phyloP scores from a whole-genome alignment of 805 yeast genomes.

The Candida sphagnicola region DNA sequence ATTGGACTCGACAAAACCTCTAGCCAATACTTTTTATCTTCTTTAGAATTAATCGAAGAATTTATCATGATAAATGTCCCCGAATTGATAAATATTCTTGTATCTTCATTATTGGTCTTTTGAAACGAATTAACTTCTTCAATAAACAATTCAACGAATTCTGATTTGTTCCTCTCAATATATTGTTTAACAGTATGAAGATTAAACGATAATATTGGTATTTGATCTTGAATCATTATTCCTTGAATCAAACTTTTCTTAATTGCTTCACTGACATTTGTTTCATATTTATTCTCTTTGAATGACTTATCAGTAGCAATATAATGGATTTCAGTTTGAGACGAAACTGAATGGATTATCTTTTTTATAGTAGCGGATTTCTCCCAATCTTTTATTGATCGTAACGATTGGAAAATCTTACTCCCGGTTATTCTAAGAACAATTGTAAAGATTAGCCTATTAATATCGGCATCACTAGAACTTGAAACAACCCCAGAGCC shows the following conservation, averaged over 20 bases:
- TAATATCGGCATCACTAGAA: slow-evolving; percentile 6
- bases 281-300: not conserved
- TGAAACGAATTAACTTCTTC: slow-evolving; percentile 13
- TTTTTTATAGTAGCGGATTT: slow-evolving; percentile 9
- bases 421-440: slow-evolving; percentile 22
- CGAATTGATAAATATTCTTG: slow-evolving; percentile 20
- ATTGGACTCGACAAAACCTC: slow-evolving; percentile 7
- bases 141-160: slow-evolving; percentile 9
- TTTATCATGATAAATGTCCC: slow-evolving; percentile 16
- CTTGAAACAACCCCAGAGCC: slow-evolving; percentile 6
- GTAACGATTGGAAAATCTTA: slow-evolving; percentile 12
- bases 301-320: slow-evolving; percentile 3
- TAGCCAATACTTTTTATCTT: slow-evolving; percentile 22
- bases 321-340: not conserved
- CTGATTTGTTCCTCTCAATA: slow-evolving; percentile 5
- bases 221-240: not conserved
- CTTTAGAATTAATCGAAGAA: slow-evolving; percentile 11
- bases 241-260: slow-evolving; percentile 2
- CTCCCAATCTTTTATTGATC: slow-evolving; percentile 11
- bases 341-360: slow-evolving; percentile 8
- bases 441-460: slow-evolving; percentile 18
- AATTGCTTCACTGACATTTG: slow-evolving; percentile 4
- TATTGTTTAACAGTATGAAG: slow-evolving; percentile 2
- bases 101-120: slow-evolving; percentile 21
- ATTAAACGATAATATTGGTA: slow-evolving; percentile 2